These are phyloP conservation scores for Cyberlindnera mycetangii DNA, from an alignment of 805 yeast species.

Conservation along the genomic window DNA sequence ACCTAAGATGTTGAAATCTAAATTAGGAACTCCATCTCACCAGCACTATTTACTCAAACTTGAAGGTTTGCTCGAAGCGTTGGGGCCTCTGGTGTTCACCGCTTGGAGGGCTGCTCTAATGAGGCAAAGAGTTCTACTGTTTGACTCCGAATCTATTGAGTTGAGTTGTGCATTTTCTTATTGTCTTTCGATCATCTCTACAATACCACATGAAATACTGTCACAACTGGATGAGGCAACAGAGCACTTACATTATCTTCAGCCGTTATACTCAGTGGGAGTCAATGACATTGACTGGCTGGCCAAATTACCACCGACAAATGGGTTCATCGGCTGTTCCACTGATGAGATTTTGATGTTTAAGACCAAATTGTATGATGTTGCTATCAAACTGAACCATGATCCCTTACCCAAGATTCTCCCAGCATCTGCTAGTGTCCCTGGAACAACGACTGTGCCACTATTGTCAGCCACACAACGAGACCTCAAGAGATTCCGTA, in stretches of 20 bases:
- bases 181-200: conserved; percentile 55
- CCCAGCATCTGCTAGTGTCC: conserved; percentile 11
- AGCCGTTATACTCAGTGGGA: conserved; percentile 61
- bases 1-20: conserved; percentile 3
- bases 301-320: conserved; percentile 10
- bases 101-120: conserved; percentile 62
- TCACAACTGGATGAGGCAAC: conserved; percentile 31
- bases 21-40: conserved; percentile 6
- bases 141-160: conserved; percentile 36
- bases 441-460: conserved; percentile 9
- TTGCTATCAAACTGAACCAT: conserved; percentile 29
- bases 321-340: conserved; percentile 56
- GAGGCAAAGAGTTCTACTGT: conserved; percentile 52
- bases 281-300: conserved; percentile 51
- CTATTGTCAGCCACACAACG: conserved; percentile 33
- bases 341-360: conserved; percentile 63
- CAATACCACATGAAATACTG: conserved; percentile 56
- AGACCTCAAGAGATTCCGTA: conserved; percentile 35
- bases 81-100: conserved; percentile 66
- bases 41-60: conserved; percentile 47
- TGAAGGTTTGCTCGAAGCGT: conserved; percentile 41
- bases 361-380: conserved; percentile 50
- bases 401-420: conserved; percentile 10
- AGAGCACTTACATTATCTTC: conserved; percentile 19
- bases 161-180: conserved; percentile 50